Percentiles rank a stretch among this genome's conserved stretches.
Evolutionary conservation across 805 yeast species (phyloP).

Genomic region (Crinitomyces ghanaensis): DNA sequence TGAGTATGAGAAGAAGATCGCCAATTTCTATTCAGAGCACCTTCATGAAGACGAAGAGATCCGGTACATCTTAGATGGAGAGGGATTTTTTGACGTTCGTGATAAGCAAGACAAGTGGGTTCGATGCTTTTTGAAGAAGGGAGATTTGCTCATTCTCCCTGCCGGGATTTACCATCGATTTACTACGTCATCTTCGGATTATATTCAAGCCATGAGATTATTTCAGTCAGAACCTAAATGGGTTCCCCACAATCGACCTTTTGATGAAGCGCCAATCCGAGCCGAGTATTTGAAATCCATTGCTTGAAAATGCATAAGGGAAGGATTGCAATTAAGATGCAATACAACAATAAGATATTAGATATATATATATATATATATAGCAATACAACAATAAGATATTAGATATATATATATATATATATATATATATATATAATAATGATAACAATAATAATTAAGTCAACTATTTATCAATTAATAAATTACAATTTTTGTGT

Average conservation of each 20-base stretch:
- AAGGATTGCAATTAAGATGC: too few species aligned
- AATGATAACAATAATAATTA: too few species aligned
- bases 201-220: slow-evolving; percentile 67
- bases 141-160: slow-evolving; percentile 59
- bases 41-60: slow-evolving; percentile 96
- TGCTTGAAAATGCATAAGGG: too few species aligned
- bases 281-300: too few species aligned
- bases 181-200: slow-evolving; percentile 53
- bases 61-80: slow-evolving; percentile 78
- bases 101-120: slow-evolving; percentile 61
- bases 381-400: too few species aligned
- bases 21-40: slow-evolving; percentile 70
- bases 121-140: slow-evolving; percentile 48
- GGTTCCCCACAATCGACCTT: slow-evolving; percentile 73
- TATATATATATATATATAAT: too few species aligned
- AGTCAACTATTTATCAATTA: too few species aligned
- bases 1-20: slow-evolving; percentile 53
- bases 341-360: too few species aligned
- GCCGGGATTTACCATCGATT: slow-evolving; percentile 93
- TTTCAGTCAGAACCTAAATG: slow-evolving; percentile 95
- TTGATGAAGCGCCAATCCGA: too few species aligned
- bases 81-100: slow-evolving; percentile 85
- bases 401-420: too few species aligned
- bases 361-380: too few species aligned
- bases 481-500: too few species aligned